These are phyloP conservation scores for Pilaira anomala DNA, from an alignment of 192 early-diverging fungal genomes.

Conservation along the genomic window DNA sequence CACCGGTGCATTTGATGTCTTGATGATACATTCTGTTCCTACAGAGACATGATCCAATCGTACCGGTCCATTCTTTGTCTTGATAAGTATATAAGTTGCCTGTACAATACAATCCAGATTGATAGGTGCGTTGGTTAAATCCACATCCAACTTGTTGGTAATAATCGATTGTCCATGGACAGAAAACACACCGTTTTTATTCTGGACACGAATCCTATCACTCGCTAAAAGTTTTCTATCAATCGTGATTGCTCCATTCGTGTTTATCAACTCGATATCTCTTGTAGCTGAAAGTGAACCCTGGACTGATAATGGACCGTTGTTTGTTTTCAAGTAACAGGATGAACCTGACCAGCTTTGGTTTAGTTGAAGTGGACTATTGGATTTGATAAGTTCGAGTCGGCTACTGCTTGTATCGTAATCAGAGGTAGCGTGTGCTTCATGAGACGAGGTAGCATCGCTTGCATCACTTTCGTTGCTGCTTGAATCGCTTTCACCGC, in stretches of 20 bases:
- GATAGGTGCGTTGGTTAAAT: neutral
- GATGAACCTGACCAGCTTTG: neutral
- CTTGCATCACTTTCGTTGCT: too few species aligned
- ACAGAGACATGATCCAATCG: neutral
- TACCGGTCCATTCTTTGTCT: slow-evolving; percentile 3
- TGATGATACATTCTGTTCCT: neutral
- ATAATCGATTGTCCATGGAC: neutral
- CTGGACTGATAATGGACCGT: neutral
- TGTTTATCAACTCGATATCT: neutral
- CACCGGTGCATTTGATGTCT: neutral
- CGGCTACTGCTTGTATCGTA: too few species aligned
- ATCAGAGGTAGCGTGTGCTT: too few species aligned
- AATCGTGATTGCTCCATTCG: neutral
- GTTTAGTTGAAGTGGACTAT: neutral
- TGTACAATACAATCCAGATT: neutral
- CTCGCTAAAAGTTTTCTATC: neutral
- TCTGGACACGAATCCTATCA: neutral
- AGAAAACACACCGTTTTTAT: neutral
- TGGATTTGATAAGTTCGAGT: neutral
- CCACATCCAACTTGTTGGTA: neutral
- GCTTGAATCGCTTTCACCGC: too few species aligned
- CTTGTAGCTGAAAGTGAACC: slow-evolving; percentile 1
- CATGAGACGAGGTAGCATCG: too few species aligned
- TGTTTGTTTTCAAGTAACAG: neutral
- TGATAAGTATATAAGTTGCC: neutral